Evolutionary conservation across 495 filamentous ascomycete species (phyloP).

Genomic region (Neurospora africana): DNA sequence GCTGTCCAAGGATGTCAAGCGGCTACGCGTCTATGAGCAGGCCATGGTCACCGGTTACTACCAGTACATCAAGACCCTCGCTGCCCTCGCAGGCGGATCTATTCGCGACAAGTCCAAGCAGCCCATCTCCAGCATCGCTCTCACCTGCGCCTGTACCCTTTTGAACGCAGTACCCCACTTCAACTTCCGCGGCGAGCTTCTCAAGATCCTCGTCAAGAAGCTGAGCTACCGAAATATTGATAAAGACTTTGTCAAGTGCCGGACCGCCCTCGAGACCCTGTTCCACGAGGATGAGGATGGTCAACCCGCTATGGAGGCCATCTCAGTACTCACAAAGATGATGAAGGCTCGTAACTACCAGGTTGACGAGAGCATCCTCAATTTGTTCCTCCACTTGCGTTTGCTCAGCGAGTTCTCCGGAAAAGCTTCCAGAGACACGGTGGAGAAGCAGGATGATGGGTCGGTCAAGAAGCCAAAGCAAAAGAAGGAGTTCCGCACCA

Average conservation of each 20-base stretch:
- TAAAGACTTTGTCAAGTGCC: slow-evolving; percentile 65
- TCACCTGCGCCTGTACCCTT: slow-evolving; percentile 73
- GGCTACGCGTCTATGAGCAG: slow-evolving; percentile 72
- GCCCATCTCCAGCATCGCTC: slow-evolving; percentile 57
- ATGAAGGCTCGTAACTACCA: slow-evolving; percentile 75
- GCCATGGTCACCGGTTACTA: slow-evolving; percentile 71
- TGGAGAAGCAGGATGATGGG: slow-evolving; percentile 47
- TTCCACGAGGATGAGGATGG: slow-evolving; percentile 87
- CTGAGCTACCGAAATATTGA: slow-evolving; percentile 59
- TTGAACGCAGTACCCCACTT: slow-evolving; percentile 81
- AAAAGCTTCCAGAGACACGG: slow-evolving; percentile 64
- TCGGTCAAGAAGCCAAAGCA: slow-evolving; percentile 56
- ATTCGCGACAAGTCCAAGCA: slow-evolving; percentile 34
- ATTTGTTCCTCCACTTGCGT: slow-evolving; percentile 83
- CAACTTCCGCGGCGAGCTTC: slow-evolving; percentile 80
- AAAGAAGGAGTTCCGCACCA: slow-evolving; percentile 49
- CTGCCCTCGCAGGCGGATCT: slow-evolving; percentile 4
- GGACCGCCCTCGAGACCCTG: slow-evolving; percentile 65
- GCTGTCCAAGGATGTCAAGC: slow-evolving; percentile 83
- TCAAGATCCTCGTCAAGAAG: slow-evolving; percentile 78
- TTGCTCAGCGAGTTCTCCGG: slow-evolving; percentile 75
- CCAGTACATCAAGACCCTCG: slow-evolving; percentile 65
- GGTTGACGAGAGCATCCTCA: slow-evolving; percentile 74
- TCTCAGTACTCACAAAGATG: slow-evolving; percentile 81
- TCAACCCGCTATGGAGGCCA: slow-evolving; percentile 73